Base-by-base conservation (phyloP, 768 basidiomycete species). In the Agaricus subrufescens region DNA sequence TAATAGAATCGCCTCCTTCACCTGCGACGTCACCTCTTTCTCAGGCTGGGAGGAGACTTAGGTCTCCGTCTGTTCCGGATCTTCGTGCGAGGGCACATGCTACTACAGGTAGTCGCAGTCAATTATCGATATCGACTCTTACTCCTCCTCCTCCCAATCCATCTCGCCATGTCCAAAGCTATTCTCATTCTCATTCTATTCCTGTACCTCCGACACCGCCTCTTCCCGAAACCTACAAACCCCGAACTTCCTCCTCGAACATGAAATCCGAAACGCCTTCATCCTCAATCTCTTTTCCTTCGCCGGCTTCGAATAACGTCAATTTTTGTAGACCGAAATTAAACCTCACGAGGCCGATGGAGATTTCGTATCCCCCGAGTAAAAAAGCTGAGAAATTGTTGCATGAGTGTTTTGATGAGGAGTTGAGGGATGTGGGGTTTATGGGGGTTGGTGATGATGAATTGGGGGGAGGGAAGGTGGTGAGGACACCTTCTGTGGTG, bases 51-150 rank as follows among this genome's bases (percentile, higher is more conserved):
- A 34, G 19, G 27, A 19, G 30, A 2, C 54, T 56, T 30, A 39
- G 15, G 30, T 56, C 54, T 6, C 47, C 54, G 11, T 56, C 54
- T 11, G 43, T 56, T 39, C 54, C 54, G n/a, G 54, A 56, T 26
- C 47, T 56, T 42, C 53, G 46, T 12, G 15, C 45, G 11, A 34
- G 23, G 12, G 27, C 23, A 9, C 34, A 30, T 23, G 9, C 15
- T 11, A n/a, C 34, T 23, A n/a, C 29, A 23, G 5, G 5, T 5
- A 14, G 39, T 14, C 34, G 29, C 29, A 38, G 19, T 49, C 19
- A 1, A 29, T 43, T 31, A 27, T 19, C 46, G 29, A 49, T 34
- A 19, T 37, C 54, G 26, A 8, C n/a, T 10, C 27, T 49, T 47
- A 12, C 38, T 39, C 46, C 39, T 8, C 38, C 47, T 30, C 8